Percentiles rank a stretch among this genome's conserved stretches.
phyloP scores from a whole-genome alignment of 2,329 filamentous ascomycete species.

The Malbranchea cinnamomea region DNA sequence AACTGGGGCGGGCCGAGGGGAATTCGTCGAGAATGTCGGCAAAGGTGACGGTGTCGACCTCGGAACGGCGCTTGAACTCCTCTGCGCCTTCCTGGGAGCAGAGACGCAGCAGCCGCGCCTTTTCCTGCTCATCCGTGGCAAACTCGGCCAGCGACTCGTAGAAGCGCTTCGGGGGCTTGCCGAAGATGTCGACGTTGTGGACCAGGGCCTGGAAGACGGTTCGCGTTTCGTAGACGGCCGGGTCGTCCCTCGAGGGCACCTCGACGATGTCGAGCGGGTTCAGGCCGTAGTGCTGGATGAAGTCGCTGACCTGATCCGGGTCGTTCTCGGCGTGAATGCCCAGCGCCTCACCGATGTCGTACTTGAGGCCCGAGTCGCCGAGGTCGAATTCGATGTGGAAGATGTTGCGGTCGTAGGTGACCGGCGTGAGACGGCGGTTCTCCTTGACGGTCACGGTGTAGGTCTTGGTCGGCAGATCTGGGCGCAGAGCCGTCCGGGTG shows the following conservation, averaged over 20 bases:
- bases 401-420: conserved; percentile 90
- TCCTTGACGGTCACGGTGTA: conserved; percentile 82
- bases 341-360: conserved; percentile 93
- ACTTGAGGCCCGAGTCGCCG: conserved; percentile 76
- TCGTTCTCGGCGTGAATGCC: conserved; percentile 96
- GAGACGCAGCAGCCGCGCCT: conserved; percentile 61
- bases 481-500: conserved; percentile 58
- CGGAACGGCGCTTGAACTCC: conserved; percentile 82
- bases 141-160: conserved; percentile 86
- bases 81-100: conserved; percentile 64
- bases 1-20: conserved; percentile 69
- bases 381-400: conserved; percentile 99
- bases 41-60: conserved; percentile 83
- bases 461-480: conserved; percentile 75
- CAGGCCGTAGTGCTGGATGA: conserved; percentile 82
- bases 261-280: conserved; percentile 75
- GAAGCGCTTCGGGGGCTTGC: conserved; percentile 92
- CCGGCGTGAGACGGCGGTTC: conserved; percentile 80
- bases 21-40: conserved; percentile 85
- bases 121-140: conserved; percentile 67
- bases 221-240: conserved; percentile 61
- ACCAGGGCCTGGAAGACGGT: conserved; percentile 84
- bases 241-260: conserved; percentile 71
- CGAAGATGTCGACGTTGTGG: conserved; percentile 93
- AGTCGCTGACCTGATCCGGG: conserved; percentile 57